Percentiles rank a stretch among this genome's conserved stretches.
Conservation (phyloP, 2,329 filamentous ascomycete genomes). For the Cryphonectria naterciae region DNA sequence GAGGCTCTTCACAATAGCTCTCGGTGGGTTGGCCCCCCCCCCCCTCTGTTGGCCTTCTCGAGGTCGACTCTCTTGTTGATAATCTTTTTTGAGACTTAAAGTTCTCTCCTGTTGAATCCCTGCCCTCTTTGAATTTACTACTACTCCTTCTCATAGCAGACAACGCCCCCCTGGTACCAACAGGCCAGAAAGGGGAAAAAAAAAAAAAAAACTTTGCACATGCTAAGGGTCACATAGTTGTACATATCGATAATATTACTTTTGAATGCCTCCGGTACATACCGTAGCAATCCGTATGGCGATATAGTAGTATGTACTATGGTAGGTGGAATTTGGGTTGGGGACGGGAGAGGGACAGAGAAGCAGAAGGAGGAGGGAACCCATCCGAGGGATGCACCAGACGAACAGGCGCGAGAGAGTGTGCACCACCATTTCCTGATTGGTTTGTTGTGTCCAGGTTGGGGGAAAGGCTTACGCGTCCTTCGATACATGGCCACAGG, state of each 20-base stretch:
- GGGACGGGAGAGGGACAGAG: not conserved
- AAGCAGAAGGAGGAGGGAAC: slow-evolving; percentile 2
- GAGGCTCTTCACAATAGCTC: not conserved
- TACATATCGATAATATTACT: not conserved
- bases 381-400: not conserved
- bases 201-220: not conserved
- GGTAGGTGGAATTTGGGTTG: not conserved
- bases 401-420: slow-evolving; percentile 8
- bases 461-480: slow-evolving; percentile 19
- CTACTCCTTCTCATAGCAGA: not conserved
- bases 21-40: not conserved
- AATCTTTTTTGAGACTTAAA: not conserved
- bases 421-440: slow-evolving; percentile 6
- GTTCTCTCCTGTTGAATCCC: not conserved
- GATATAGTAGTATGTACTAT: not conserved
- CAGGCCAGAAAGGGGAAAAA: not conserved
- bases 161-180: not conserved
- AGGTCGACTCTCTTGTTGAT: not conserved
- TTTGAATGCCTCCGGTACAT: not conserved
- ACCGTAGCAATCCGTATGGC: not conserved
- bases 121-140: not conserved
- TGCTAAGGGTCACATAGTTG: not conserved
- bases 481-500: slow-evolving; percentile 11
- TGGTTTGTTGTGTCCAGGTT: not conserved
- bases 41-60: not conserved